Conservation (phyloP, 2,329 filamentous ascomycete genomes). For the Paramyrothecium sp. region DNA sequence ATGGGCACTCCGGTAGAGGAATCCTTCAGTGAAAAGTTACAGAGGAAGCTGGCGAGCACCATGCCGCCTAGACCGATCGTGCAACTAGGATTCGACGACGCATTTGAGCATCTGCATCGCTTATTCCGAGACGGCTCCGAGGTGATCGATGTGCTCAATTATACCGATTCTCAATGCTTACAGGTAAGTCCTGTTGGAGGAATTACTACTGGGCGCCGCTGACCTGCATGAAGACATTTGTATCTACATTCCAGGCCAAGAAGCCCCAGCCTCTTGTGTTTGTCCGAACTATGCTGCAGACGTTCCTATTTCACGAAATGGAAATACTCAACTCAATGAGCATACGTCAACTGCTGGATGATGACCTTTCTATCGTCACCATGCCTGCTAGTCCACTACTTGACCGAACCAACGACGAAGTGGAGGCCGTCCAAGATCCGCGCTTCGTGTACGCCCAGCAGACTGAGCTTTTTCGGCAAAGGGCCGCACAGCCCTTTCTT, state of each 20-base stretch:
- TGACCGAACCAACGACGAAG: conserved; percentile 70
- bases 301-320: conserved; percentile 71
- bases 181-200: conserved; percentile 48
- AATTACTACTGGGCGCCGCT: neutral
- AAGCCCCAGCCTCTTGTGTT: conserved; percentile 83
- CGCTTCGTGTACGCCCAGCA: conserved; percentile 69
- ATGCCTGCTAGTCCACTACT: conserved; percentile 71
- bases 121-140: conserved; percentile 73
- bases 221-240: conserved; percentile 57
- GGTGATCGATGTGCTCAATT: conserved; percentile 65
- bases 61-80: conserved; percentile 92
- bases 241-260: conserved; percentile 72
- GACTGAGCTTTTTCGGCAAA: conserved; percentile 68
- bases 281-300: conserved; percentile 76
- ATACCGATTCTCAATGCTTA: conserved; percentile 66
- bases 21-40: conserved; percentile 88
- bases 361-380: conserved; percentile 76
- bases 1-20: conserved; percentile 66
- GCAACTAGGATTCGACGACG: conserved; percentile 69
- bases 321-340: conserved; percentile 66
- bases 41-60: conserved; percentile 88
- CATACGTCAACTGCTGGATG: conserved; percentile 73
- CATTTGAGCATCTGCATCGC: conserved; percentile 66
- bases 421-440: conserved; percentile 72
- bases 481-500: conserved; percentile 69